Evolutionary conservation across 148 eudicot genomes (phyloP).

Genomic region (Heliosperma pusillum): DNA sequence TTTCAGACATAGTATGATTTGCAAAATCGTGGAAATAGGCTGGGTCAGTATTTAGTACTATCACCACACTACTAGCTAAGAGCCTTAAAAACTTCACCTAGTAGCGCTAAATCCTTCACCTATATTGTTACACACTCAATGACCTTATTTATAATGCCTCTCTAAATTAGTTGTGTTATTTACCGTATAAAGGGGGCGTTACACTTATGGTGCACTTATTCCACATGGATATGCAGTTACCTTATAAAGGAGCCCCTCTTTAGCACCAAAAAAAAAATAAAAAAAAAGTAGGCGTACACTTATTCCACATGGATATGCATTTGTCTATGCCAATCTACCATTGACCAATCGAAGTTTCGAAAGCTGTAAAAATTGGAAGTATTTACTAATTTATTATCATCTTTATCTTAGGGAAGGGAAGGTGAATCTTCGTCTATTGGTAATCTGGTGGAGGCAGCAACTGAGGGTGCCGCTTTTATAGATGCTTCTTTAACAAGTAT

Average conservation of each 20-base stretch:
- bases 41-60: not conserved
- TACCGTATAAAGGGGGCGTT: not conserved
- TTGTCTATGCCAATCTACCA: not conserved
- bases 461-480: slow-evolving; percentile 25
- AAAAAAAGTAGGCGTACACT: no score
- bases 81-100: not conserved
- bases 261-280: no score
- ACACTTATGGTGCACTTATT: not conserved
- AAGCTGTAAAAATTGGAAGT: not conserved
- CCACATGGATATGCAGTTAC: not conserved
- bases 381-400: not conserved
- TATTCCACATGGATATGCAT: not conserved
- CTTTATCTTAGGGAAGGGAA: slow-evolving; percentile 25
- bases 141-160: not conserved
- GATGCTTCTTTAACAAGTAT: slow-evolving; percentile 39
- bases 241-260: no score
- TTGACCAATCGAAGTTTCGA: not conserved
- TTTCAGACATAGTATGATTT: not conserved
- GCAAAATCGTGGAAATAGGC: not conserved
- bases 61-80: not conserved
- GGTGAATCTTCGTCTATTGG: slow-evolving; percentile 24
- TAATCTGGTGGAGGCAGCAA: slow-evolving; percentile 24
- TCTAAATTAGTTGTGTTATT: not conserved
- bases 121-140: not conserved
- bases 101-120: not conserved